Conservation (phyloP, 2,329 filamentous ascomycete species). For the Ophiocordyceps camponoti-saundersi region DNA sequence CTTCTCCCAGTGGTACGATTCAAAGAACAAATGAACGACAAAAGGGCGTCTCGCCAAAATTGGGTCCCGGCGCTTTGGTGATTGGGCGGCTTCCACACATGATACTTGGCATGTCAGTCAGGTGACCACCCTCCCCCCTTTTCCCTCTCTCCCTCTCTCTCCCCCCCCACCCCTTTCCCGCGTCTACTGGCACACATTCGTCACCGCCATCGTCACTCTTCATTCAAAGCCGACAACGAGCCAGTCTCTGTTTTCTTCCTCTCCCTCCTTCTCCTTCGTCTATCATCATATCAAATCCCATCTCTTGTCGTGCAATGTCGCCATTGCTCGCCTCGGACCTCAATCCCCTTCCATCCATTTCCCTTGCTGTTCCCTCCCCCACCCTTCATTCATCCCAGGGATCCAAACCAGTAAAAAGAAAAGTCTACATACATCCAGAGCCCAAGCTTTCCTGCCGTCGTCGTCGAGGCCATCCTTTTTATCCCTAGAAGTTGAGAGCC, state of each 20-base stretch:
- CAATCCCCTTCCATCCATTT: too few relatives aligned
- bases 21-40: too few relatives aligned
- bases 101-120: too few relatives aligned
- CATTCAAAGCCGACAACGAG: neutral
- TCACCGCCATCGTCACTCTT: too few relatives aligned
- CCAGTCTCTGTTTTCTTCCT: neutral
- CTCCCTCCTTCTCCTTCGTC: neutral
- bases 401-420: too few relatives aligned
- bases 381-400: too few relatives aligned
- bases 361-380: too few relatives aligned
- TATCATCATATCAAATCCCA: neutral
- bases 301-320: slow-evolving; percentile 1
- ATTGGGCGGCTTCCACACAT: neutral
- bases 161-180: too few relatives aligned
- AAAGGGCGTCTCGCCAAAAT: neutral
- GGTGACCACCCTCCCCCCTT: too few relatives aligned
- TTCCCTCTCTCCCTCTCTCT: too few relatives aligned
- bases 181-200: too few relatives aligned
- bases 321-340: slow-evolving; percentile 1
- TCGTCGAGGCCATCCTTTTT: neutral
- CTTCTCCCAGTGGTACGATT: neutral
- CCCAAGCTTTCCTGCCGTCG: too few relatives aligned
- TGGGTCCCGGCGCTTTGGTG: neutral
- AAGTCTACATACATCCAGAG: neutral
- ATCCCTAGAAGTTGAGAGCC: neutral